Conservation (phyloP, 495 filamentous ascomycete genomes). For the Neurospora terricola region DNA sequence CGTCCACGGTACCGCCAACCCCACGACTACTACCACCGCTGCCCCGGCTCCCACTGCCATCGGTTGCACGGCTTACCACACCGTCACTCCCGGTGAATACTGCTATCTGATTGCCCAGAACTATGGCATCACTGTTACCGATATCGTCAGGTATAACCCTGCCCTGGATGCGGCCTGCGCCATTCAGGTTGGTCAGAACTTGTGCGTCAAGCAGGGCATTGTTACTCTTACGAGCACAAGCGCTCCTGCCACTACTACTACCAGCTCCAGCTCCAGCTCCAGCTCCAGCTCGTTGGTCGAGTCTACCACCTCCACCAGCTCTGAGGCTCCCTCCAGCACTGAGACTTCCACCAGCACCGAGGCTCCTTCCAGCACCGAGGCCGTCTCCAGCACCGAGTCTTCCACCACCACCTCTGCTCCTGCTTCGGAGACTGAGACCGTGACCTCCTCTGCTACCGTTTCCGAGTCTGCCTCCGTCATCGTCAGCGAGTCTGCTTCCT, state of each 20-base stretch:
- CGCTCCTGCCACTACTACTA: constrained; percentile 2
- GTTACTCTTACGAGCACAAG: constrained; percentile 2
- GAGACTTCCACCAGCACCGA: background rate
- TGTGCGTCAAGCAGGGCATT: constrained; percentile 7
- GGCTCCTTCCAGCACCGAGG: background rate
- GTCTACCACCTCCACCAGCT: constrained; percentile 1
- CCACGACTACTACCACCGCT: constrained; percentile 5
- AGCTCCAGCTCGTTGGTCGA: constrained; percentile 1
- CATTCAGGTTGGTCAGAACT: background rate
- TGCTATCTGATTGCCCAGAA: constrained; percentile 8
- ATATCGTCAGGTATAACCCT: constrained; percentile 5
- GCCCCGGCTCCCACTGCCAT: constrained; percentile 3
- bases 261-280: background rate
- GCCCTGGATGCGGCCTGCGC: background rate
- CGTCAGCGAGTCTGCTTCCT: background rate
- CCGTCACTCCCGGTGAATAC: constrained; percentile 5
- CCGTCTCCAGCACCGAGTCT: constrained; percentile 2
- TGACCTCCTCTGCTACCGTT: background rate
- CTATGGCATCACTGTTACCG: constrained; percentile 3
- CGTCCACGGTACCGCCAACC: constrained; percentile 3
- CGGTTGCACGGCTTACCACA: constrained; percentile 8
- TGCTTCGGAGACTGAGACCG: background rate
- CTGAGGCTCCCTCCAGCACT: background rate
- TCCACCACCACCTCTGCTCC: background rate
- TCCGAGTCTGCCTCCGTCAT: background rate